Evolutionary conservation across 306 rosid species (phyloP).

Genomic region (Oemleria cerasiformis): DNA sequence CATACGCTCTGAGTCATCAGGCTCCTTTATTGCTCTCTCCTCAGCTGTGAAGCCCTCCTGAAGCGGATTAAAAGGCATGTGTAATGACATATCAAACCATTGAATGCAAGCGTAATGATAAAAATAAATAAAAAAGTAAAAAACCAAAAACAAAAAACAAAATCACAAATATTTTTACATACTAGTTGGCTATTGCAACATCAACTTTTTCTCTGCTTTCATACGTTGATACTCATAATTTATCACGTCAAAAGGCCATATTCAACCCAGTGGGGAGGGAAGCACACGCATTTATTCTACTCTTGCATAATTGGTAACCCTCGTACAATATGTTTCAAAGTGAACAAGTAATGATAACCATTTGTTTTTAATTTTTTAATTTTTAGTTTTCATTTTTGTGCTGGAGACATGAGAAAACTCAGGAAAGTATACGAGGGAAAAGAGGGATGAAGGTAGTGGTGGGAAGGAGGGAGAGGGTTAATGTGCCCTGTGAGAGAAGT

Average conservation of each 20-base stretch:
- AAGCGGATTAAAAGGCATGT: constrained; percentile 9
- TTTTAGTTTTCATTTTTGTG: no score
- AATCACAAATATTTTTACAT: background rate
- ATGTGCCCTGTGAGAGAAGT: no score
- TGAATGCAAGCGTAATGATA: background rate
- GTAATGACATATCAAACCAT: background rate
- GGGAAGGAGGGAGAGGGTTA: no score
- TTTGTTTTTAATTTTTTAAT: no score
- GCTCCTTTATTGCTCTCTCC: constrained; percentile 64
- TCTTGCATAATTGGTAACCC: background rate
- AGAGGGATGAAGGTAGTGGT: no score
- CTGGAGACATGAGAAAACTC: no score
- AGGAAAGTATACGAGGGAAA: no score
- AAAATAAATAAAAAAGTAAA: no score
- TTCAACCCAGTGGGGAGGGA: background rate
- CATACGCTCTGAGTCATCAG: constrained; percentile 74
- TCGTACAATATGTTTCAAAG: background rate
- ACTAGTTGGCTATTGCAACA: background rate
- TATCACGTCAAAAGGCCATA: background rate
- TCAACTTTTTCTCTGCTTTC: background rate
- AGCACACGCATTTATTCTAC: background rate
- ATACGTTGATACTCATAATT: background rate
- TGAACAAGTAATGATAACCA: background rate
- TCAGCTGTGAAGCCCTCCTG: constrained; percentile 91
- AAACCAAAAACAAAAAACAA: background rate